Base-by-base conservation (phyloP, 2,329 filamentous ascomycete genomes). In the Endocalyx cinctus region DNA sequence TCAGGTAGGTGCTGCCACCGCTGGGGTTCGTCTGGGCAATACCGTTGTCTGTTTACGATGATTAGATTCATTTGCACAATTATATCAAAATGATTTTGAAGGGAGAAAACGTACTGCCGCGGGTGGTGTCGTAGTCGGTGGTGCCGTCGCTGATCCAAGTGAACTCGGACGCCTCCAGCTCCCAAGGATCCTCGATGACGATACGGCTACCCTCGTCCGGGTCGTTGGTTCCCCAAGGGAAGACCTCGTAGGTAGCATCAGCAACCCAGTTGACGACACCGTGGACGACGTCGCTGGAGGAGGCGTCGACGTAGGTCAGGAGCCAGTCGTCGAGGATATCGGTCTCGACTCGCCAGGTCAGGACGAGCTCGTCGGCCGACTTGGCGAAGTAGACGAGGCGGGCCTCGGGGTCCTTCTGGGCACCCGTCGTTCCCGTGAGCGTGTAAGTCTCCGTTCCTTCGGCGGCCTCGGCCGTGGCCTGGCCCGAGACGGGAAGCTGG, bases 301-400 rank as follows among this genome's bases (percentile, higher is more conserved):
- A 51, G 5, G 72, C 70, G 32, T 78, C 69, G 19, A 78, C 65
- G 45, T 79, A 79, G 2, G 70, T 70, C 26, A 76, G 53, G n/a
- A 79, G 63, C 73, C 73, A 79, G 56, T 77, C 73, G 39, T 69
- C 64, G 7, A 62, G 38, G 25, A 76, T 54, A 36, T 79, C 72
- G 3, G 74, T 79, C 62, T 79, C 74, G 10, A 79, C 60, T 47
- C 74, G 61, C 75, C 74, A 79, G 0, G 70, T 60, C 14, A 78
- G 58, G 6, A 61, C 62, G 5, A 79, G 58, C 2, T 47, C 56
- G 29, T 64, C 64, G 25, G 73, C 64, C 1, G 58, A 49, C 38
- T 67, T 70, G 45, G 67, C 59, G 26, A 77, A 61, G 54, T 79
- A 79, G 23, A 74, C 67, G 3, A 79, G 61, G 40, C 66, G 67